Conservation (phyloP, 1,284 basidiomycete species). For the Tranzscheliella williamsii region DNA sequence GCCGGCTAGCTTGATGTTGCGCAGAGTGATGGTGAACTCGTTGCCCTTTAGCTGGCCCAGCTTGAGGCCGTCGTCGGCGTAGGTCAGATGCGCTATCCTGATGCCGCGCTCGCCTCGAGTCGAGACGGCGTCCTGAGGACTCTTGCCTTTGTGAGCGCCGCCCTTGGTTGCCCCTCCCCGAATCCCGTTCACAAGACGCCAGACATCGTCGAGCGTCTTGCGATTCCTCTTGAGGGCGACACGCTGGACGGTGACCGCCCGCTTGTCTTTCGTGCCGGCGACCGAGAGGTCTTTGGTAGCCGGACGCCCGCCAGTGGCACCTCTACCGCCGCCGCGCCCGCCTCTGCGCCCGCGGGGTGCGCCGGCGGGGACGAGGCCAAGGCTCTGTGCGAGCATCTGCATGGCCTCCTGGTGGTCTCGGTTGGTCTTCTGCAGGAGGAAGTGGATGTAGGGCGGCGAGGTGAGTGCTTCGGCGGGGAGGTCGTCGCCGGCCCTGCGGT, state of each 20-base stretch:
- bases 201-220: constrained; percentile 78
- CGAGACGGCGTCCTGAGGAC: constrained; percentile 18
- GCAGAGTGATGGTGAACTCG: constrained; percentile 87
- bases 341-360: constrained; percentile 14
- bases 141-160: constrained; percentile 15
- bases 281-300: constrained; percentile 72
- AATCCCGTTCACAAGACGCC: constrained; percentile 68
- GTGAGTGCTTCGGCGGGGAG: constrained; percentile 63
- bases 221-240: constrained; percentile 80
- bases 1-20: constrained; percentile 66
- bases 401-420: constrained; percentile 95
- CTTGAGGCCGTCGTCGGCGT: constrained; percentile 78
- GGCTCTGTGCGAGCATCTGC: constrained; percentile 68
- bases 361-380: constrained; percentile 17
- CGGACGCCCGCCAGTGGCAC: constrained; percentile 14
- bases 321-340: constrained; percentile 19
- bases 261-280: constrained; percentile 97
- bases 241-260: constrained; percentile 90
- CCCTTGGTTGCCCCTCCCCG: constrained; percentile 54
- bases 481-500: constrained; percentile 59
- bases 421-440: constrained; percentile 95
- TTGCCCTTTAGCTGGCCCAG: constrained; percentile 96
- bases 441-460: constrained; percentile 81
- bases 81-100: constrained; percentile 83
- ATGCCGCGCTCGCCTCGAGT: constrained; percentile 68